Evolutionary conservation across 1,139 yeast genomes (phyloP).

Genomic region (Debaryomyces udenii): DNA sequence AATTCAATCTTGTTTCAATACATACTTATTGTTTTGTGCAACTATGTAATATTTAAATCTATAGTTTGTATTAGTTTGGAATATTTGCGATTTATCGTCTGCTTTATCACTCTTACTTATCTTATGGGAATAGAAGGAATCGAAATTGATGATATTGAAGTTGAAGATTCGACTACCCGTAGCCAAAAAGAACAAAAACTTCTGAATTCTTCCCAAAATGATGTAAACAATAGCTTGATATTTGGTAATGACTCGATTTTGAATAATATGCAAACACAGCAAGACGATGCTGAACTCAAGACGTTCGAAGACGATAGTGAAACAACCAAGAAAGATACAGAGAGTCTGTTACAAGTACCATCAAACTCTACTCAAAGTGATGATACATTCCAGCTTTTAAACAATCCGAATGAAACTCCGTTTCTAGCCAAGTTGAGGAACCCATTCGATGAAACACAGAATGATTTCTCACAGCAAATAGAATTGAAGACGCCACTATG

Average conservation of each 20-base stretch:
- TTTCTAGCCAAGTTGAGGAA: slow-evolving; percentile 15
- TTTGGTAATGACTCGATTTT: slow-evolving; percentile 23
- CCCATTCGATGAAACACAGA: slow-evolving; percentile 14
- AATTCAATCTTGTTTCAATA: slow-evolving; percentile 2
- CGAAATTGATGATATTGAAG: slow-evolving; percentile 1
- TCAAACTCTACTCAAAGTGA: slow-evolving; percentile 12
- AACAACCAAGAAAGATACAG: background rate
- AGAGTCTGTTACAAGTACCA: background rate
- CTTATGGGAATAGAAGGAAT: slow-evolving; percentile 4
- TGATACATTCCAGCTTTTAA: slow-evolving; percentile 11
- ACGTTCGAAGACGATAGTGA: slow-evolving; percentile 1
- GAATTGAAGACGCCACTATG: background rate
- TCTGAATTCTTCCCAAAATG: slow-evolving; percentile 12
- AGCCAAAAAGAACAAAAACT: slow-evolving; percentile 3
- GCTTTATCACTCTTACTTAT: background rate
- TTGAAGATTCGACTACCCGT: slow-evolving; percentile 1
- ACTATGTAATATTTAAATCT: background rate
- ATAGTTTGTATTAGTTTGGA: too few species aligned
- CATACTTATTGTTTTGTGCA: slow-evolving; percentile 7
- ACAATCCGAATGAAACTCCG: slow-evolving; percentile 14
- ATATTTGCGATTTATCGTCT: too few species aligned
- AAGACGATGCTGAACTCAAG: background rate
- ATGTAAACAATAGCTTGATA: slow-evolving; percentile 24
- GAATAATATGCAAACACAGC: slow-evolving; percentile 3
- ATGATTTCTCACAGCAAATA: slow-evolving; percentile 1